phyloP scores from a whole-genome alignment of 495 filamentous ascomycete genomes.

The Penicillium crystallinum region DNA sequence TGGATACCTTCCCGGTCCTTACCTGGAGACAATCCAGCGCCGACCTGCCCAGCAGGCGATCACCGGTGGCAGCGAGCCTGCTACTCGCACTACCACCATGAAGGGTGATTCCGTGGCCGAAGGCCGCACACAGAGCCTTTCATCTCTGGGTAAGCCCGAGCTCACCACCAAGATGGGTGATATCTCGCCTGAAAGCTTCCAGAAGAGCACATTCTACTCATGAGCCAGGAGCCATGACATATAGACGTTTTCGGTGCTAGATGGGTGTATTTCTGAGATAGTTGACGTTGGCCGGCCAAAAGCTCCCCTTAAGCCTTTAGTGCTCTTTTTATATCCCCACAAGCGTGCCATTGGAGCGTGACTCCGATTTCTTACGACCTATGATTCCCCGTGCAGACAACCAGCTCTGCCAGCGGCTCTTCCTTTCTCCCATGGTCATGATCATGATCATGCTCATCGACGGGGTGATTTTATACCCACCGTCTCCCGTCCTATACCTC shows the following conservation, averaged over 20 bases:
- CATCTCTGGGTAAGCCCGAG: slow-evolving; percentile 27
- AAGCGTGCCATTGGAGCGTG: not conserved
- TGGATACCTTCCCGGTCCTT: slow-evolving; percentile 85
- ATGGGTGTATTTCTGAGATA: not conserved
- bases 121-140: slow-evolving; percentile 26
- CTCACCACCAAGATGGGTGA: slow-evolving; percentile 50
- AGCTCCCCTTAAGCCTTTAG: slow-evolving; percentile 1
- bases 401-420: not conserved
- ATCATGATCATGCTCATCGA: not conserved
- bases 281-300: slow-evolving; percentile 1
- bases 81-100: slow-evolving; percentile 52
- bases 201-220: slow-evolving; percentile 78
- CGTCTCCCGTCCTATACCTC: not conserved
- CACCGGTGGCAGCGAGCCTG: slow-evolving; percentile 40
- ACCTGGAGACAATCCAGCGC: slow-evolving; percentile 77
- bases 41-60: slow-evolving; percentile 56
- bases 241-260: not conserved
- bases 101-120: slow-evolving; percentile 42
- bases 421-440: not conserved
- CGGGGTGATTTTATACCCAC: not conserved
- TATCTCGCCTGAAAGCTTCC: slow-evolving; percentile 79
- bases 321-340: slow-evolving; percentile 4
- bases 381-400: not conserved
- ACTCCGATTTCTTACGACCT: not conserved
- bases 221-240: slow-evolving; percentile 14